Percentiles rank a stretch among this genome's conserved stretches.
Conservation (phyloP, 257 asterid species). For the Coffea canephora region DNA sequence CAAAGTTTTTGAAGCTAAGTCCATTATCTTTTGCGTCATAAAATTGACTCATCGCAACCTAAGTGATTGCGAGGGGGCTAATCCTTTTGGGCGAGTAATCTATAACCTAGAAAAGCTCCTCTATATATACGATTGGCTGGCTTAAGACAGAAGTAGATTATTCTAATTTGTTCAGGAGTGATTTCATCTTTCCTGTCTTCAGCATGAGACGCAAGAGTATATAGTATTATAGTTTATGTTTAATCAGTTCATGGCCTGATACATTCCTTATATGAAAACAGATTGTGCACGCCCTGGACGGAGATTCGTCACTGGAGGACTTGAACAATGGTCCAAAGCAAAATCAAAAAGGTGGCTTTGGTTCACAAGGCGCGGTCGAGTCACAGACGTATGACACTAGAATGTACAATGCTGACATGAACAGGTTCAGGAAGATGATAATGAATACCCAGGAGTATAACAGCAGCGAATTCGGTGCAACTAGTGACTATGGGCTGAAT, state of each 20-base stretch:
- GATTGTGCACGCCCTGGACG: conserved; percentile 77
- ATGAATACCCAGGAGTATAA: conserved; percentile 47
- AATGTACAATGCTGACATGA: conserved; percentile 85
- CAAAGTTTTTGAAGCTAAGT: neutral
- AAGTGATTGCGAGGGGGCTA: neutral
- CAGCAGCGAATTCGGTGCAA: conserved; percentile 58
- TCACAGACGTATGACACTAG: conserved; percentile 50
- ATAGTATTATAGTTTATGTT: neutral
- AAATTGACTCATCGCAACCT: neutral
- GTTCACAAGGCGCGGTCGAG: conserved; percentile 14
- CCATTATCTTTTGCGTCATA: neutral
- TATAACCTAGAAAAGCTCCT: neutral
- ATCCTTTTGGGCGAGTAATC: neutral
- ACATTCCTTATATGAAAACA: conserved; percentile 15
- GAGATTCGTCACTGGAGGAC: conserved; percentile 76
- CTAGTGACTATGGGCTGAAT: conserved; percentile 57
- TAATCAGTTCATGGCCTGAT: neutral
- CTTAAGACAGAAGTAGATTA: neutral
- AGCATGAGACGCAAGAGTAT: neutral
- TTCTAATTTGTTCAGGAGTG: neutral
- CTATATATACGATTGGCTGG: neutral
- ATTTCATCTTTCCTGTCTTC: neutral
- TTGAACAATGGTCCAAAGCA: conserved; percentile 52
- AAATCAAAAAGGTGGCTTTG: conserved; percentile 23
- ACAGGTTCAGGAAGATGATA: conserved; percentile 74